phyloP scores from a whole-genome alignment of 768 basidiomycete genomes.

The Phanerodontia chrysosporium region DNA sequence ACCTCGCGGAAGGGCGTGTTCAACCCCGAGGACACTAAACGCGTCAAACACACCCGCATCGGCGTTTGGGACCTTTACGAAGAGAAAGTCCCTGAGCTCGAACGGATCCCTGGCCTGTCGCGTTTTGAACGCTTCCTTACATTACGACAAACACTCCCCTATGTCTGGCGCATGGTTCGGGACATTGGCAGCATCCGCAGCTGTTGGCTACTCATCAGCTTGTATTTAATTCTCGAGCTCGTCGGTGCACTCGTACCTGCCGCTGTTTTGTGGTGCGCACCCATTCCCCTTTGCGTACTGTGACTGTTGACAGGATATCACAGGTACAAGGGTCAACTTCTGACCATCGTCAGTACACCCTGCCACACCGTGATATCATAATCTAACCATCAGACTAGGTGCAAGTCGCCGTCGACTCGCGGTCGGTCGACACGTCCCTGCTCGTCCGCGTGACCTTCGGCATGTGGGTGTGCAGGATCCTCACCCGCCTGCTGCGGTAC shows the following conservation, averaged over 20 bases:
- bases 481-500: conserved; percentile 41
- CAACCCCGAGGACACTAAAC: conserved; percentile 32
- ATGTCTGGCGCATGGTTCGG: conserved; percentile 61
- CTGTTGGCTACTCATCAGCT: conserved; percentile 44
- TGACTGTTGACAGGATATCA: conserved; percentile 3
- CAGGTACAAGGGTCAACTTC: conserved; percentile 67
- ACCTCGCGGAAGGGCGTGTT: conserved; percentile 26
- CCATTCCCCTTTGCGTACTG: too few species aligned
- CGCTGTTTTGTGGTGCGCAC: conserved; percentile 50
- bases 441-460: conserved; percentile 56
- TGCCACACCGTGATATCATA: too few species aligned
- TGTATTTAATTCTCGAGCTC: conserved; percentile 44
- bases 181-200: conserved; percentile 52
- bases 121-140: conserved; percentile 44
- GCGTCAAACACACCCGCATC: conserved; percentile 54
- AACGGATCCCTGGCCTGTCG: conserved; percentile 38
- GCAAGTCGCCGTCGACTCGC: conserved; percentile 60
- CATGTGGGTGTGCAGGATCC: conserved; percentile 48
- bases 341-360: conserved; percentile 47
- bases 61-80: conserved; percentile 82
- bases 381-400: too few species aligned
- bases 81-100: conserved; percentile 40
- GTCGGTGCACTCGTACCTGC: conserved; percentile 55
- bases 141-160: conserved; percentile 48
- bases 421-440: conserved; percentile 52